phyloP scores from a whole-genome alignment of 2,329 filamentous ascomycete genomes.

The Sporothrix pseudoabietina region DNA sequence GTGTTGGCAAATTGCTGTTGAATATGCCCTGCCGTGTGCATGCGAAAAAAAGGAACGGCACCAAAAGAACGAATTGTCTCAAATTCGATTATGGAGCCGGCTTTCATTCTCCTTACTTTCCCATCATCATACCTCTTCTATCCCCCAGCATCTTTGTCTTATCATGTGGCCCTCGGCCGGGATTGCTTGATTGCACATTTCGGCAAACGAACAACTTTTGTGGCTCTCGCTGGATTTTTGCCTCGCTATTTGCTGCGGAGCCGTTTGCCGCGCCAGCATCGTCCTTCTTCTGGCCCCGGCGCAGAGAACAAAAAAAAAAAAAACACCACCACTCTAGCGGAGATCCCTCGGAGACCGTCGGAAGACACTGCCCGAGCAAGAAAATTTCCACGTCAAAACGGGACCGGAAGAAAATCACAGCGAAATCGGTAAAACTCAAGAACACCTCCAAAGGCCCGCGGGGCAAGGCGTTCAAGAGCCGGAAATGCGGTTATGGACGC shows the following conservation, averaged over 20 bases:
- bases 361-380: slow-evolving; percentile 1
- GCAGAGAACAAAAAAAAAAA: background rate
- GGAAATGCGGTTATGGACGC: background rate
- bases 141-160: background rate
- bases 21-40: background rate
- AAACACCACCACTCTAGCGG: background rate
- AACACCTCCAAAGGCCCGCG: background rate
- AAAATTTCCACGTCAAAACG: background rate
- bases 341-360: slow-evolving; percentile 23
- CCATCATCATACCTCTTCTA: background rate
- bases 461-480: background rate
- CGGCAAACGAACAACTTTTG: slow-evolving; percentile 8
- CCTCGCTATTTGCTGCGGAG: background rate
- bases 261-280: background rate
- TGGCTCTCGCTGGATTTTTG: background rate
- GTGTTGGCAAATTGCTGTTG: background rate
- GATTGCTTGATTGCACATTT: background rate
- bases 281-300: background rate
- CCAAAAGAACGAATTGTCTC: background rate
- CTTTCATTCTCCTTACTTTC: background rate
- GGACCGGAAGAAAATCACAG: background rate
- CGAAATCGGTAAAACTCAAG: background rate
- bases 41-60: background rate
- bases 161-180: slow-evolving; percentile 4
- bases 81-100: background rate